A percentile compares a stretch with the other conserved stretches of the same genome.
These are phyloP conservation scores for Pyrrhoderma lamaoense DNA, from an alignment of 1,284 basidiomycete species.

Conservation along the genomic window DNA sequence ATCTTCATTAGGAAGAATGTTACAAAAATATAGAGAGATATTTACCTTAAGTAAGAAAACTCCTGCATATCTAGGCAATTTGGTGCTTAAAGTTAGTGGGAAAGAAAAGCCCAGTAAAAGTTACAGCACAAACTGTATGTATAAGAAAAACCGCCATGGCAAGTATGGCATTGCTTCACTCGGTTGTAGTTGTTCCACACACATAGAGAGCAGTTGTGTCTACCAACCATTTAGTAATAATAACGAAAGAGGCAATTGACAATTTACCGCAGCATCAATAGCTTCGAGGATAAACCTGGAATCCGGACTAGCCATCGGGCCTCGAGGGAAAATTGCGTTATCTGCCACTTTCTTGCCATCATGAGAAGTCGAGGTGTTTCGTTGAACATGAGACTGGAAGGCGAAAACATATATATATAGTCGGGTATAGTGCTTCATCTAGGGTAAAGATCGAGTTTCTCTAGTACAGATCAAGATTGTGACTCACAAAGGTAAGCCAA, in stretches of 20 bases:
- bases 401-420: constrained; percentile 35
- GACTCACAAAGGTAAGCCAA: constrained; percentile 22
- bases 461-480: constrained; percentile 16
- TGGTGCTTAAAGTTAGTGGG: no score
- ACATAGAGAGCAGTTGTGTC: constrained; percentile 22
- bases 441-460: background rate
- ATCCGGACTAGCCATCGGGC: constrained; percentile 22
- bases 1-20: background rate
- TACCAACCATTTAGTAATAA: background rate
- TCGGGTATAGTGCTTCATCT: constrained; percentile 29
- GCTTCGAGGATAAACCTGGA: constrained; percentile 24
- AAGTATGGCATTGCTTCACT: constrained; percentile 21
- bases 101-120: no score
- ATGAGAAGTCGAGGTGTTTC: constrained; percentile 21
- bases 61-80: constrained; percentile 19
- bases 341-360: constrained; percentile 17
- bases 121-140: constrained; percentile 20
- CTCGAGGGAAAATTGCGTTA: constrained; percentile 19
- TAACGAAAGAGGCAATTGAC: background rate
- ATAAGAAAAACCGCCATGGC: constrained; percentile 22
- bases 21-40: background rate
- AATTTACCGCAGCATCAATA: constrained; percentile 22
- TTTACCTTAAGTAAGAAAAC: constrained; percentile 20
- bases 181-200: constrained; percentile 21
- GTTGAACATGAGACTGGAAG: constrained; percentile 35